Evolutionary conservation across 441 rosid genomes (phyloP), one percentile per base, ranked within the genome.

Genomic region (Isatis lusitanica): DNA sequence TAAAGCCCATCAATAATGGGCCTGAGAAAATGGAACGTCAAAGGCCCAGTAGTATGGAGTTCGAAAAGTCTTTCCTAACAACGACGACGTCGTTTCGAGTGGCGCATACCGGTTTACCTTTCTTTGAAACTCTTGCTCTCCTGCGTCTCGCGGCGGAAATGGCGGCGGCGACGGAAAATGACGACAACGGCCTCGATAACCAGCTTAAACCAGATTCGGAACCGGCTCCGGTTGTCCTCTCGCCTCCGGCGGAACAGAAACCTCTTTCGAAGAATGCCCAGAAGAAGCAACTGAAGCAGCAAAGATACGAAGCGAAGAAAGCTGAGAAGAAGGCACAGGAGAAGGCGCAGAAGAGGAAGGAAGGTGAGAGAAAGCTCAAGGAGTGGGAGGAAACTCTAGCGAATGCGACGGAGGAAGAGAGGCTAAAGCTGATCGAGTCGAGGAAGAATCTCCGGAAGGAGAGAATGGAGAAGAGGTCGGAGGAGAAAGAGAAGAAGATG

Each of bases 351-450:
- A 93, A 86, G 85, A 81, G 53, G 84, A 81, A 75, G 51, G 94
- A 89, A 15, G 85, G 64, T 0, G 97, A 88, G 84, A 78, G 91
- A 73, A 89, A 88, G 85, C 88, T 83, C 5, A 85, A 81, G 79
- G 92, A 94, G 74, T 92, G 98, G 98, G 88, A 88, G 16, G 88
- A 86, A 44, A 85, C 82, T 11, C 82, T 94, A 21, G 83, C 90
- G 2, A 74, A 68, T 31, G 53, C 78, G 12, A 53, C 88, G 17
- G 92, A 92, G 79, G 95, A 86, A 72, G 97, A 90, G 84, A 87
- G 84, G 58, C 18, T 30, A 71, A 82, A 87, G 84, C 80, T 92
- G 31, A 79, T 94, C 0, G 88, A 94, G 74, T 85, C 89, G 47
- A 84, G 97, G 66, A 86, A 74, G 71, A 85, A 66, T 52, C 61